Evolutionary conservation across 257 asterid genomes (phyloP), one percentile per base, ranked within the genome.

Genomic region (Penstemon davidsonii): DNA sequence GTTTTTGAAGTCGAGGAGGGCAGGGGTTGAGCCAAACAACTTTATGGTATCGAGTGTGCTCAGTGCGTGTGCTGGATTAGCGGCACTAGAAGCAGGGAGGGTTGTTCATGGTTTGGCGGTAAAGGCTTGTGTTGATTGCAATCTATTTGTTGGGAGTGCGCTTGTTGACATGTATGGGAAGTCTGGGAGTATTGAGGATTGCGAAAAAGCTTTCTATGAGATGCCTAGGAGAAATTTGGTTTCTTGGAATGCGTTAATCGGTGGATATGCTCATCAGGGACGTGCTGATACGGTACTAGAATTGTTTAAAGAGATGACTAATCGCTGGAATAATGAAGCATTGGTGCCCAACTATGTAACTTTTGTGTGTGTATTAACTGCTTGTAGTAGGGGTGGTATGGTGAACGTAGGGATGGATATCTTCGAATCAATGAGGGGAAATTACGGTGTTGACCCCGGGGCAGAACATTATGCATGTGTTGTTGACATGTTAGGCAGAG

Each of bases 91-190:
- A 64, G 73, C 86, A 38, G 96, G 98, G 58, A 80, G 88, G 70
- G 83, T 76, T 8, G 75, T 83, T 52, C 97, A 93, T 64, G 95
- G 85, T 12, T 77, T 90, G 49, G 95, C 89, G 3, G 92, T 85
- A 49, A 93, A 93, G 79, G 93, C 93, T 0, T 81, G 92, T 69
- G 52, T 90, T 19, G 92, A 85, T 49, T 78, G 69, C 55, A 81
- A 86, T 74, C 66, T 88, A 7, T 90, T 83, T 66, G 92, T 90
- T 18, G 97, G 97, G 15, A 93, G 97, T 73, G 95, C 96, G 0
- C 82, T 93, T 18, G 96, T 88, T 8, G 95, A 90, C 83, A 85
- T 93, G 98, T 93, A 93, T 49, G 98, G 92, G 0, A 90, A 90
- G 64, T 93, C 96, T 74, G 98, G 96, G 55, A 79, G 84, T 64